phyloP scores from a whole-genome alignment of 257 asterid genomes.

The Capsicum baccatum region DNA sequence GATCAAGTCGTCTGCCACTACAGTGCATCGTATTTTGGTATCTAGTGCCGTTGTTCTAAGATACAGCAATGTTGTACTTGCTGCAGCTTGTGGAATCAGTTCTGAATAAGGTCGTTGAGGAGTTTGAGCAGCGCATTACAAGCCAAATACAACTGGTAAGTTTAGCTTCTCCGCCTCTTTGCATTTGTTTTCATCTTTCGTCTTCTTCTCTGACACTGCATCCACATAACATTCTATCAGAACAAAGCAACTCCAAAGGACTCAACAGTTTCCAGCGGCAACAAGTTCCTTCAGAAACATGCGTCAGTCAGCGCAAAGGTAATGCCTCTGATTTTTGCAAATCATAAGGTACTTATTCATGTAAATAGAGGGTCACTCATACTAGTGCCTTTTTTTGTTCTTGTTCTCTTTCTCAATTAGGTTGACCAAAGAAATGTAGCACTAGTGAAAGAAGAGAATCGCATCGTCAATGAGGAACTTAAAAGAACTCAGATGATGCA shows the following conservation, averaged over 20 bases:
- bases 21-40: neutral
- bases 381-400: neutral
- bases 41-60: neutral
- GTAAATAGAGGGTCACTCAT: slow-evolving; percentile 25
- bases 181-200: slow-evolving; percentile 7
- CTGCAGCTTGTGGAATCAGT: slow-evolving; percentile 91
- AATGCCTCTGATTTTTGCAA: slow-evolving; percentile 16
- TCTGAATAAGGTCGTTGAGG: slow-evolving; percentile 80
- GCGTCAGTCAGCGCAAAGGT: slow-evolving; percentile 55
- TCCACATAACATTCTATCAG: slow-evolving; percentile 41
- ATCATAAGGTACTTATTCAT: neutral
- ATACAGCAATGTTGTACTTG: slow-evolving; percentile 29
- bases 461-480: slow-evolving; percentile 48
- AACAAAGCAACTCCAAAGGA: slow-evolving; percentile 53
- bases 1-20: neutral
- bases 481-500: slow-evolving; percentile 56
- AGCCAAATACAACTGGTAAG: slow-evolving; percentile 69
- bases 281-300: slow-evolving; percentile 43
- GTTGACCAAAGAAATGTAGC: slow-evolving; percentile 46
- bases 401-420: slow-evolving; percentile 39
- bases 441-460: slow-evolving; percentile 45
- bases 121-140: slow-evolving; percentile 75
- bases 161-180: slow-evolving; percentile 2
- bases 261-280: slow-evolving; percentile 44
- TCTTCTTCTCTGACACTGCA: slow-evolving; percentile 20